A percentile compares a stretch with the other conserved stretches of the same genome.
phyloP scores from a whole-genome alignment of 495 filamentous ascomycete genomes.

The Penicillium riverlandense region DNA sequence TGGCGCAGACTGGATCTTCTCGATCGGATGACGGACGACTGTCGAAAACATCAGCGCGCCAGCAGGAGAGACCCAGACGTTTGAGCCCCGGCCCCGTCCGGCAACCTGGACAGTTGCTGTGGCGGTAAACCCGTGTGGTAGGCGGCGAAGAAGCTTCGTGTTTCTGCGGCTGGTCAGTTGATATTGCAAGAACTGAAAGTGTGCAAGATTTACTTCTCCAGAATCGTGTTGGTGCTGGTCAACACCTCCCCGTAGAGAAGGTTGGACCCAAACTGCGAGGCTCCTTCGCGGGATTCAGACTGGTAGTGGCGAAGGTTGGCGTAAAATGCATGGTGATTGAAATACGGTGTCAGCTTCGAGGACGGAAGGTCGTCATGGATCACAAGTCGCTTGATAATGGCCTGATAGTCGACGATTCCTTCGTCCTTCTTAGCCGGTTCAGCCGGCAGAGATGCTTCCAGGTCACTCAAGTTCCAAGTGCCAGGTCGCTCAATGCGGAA shows the following conservation, averaged over 20 bases:
- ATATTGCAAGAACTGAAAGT: background rate
- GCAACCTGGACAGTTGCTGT: slow-evolving; percentile 88
- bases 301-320: slow-evolving; percentile 63
- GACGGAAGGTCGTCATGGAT: slow-evolving; percentile 65
- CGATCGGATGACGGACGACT: slow-evolving; percentile 71
- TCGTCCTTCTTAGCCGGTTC: slow-evolving; percentile 24
- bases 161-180: slow-evolving; percentile 49
- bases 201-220: slow-evolving; percentile 64
- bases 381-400: slow-evolving; percentile 63
- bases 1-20: slow-evolving; percentile 63
- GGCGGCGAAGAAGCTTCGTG: slow-evolving; percentile 60
- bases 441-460: slow-evolving; percentile 44
- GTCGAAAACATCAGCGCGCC: slow-evolving; percentile 83
- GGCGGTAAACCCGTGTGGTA: slow-evolving; percentile 80
- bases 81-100: slow-evolving; percentile 83
- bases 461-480: slow-evolving; percentile 52
- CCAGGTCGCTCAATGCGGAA: slow-evolving; percentile 67
- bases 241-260: slow-evolving; percentile 88
- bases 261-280: slow-evolving; percentile 63
- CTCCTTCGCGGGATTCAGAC: slow-evolving; percentile 42
- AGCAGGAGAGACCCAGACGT: slow-evolving; percentile 91
- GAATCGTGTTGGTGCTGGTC: slow-evolving; percentile 89
- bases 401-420: slow-evolving; percentile 67
- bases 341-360: slow-evolving; percentile 73
- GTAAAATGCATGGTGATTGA: slow-evolving; percentile 79